These are phyloP conservation scores for Pseudozyma hubeiensis DNA, from an alignment of 1,284 basidiomycete genomes.

Conservation along the genomic window DNA sequence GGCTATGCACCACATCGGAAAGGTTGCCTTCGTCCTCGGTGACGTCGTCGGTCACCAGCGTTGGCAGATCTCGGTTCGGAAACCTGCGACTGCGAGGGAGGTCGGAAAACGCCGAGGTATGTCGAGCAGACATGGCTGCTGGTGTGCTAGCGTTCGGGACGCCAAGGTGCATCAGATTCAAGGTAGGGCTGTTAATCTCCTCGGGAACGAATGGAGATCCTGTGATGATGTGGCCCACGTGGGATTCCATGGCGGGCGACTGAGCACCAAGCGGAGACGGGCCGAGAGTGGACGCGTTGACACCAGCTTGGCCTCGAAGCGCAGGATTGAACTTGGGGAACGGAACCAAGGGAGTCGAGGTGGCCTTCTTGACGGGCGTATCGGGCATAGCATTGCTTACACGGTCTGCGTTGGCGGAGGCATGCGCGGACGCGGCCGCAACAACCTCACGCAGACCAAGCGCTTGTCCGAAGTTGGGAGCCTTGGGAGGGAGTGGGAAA, in stretches of 20 bases:
- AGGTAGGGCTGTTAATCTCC: conserved; percentile 53
- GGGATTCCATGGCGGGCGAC: conserved; percentile 27
- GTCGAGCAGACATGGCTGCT: conserved; percentile 17
- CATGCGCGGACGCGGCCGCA: conserved; percentile 59
- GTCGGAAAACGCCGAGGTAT: conserved; percentile 24
- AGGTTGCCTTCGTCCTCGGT: conserved; percentile 41
- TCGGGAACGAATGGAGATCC: conserved; percentile 49
- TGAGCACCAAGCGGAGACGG: conserved; percentile 37
- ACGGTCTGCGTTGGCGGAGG: conserved; percentile 31
- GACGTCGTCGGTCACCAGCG: conserved; percentile 15
- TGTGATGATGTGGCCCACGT: conserved; percentile 12
- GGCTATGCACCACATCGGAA: conserved; percentile 39
- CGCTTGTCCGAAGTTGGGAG: conserved; percentile 51
- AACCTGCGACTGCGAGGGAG: conserved; percentile 33
- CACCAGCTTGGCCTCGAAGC: conserved; percentile 24
- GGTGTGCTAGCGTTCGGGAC: conserved; percentile 39
- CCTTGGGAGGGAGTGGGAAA: conserved; percentile 45
- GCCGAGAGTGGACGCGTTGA: conserved; percentile 15
- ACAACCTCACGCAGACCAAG: conserved; percentile 65
- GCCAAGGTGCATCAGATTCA: conserved; percentile 40
- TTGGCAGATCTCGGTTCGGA: conserved; percentile 15
- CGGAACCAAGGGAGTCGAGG: conserved; percentile 36
- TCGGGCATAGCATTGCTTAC: conserved; percentile 68
- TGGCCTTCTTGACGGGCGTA: conserved; percentile 68
- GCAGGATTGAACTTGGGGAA: conserved; percentile 40